Evolutionary conservation across 331 rosid species (phyloP).

Genomic region (Malus hybrid): DNA sequence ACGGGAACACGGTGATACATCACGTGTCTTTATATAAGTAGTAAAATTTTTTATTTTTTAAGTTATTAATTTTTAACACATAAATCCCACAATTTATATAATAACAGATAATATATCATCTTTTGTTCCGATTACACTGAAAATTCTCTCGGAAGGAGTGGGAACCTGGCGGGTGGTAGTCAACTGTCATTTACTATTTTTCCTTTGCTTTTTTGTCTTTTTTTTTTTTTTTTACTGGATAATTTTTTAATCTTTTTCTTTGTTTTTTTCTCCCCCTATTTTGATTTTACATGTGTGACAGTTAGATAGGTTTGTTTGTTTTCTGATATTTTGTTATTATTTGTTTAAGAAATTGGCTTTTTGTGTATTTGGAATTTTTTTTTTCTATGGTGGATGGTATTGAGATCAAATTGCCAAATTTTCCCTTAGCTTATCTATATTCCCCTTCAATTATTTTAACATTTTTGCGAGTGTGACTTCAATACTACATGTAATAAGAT

Average conservation of each 20-base stretch:
- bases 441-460: no score
- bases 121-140: rapidly evolving
- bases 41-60: rapidly evolving
- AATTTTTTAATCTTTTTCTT: background rate
- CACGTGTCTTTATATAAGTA: no score
- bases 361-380: background rate
- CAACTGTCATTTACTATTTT: slow-evolving; percentile 11
- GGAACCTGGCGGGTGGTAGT: background rate
- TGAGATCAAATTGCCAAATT: no score
- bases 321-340: background rate
- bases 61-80: no score
- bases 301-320: background rate
- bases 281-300: background rate
- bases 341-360: background rate
- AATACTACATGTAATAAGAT: no score
- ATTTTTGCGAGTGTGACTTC: no score
- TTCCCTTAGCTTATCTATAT: no score
- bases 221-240: background rate
- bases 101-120: no score
- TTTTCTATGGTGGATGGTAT: background rate
- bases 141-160: no score
- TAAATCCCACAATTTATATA: no score
- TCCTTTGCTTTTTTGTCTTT: background rate
- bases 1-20: rapidly evolving
- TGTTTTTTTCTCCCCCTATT: background rate